Percentiles rank a stretch among this genome's conserved stretches.
Conservation (phyloP, 2,329 filamentous ascomycete species). For the Falciphora oryzae region DNA sequence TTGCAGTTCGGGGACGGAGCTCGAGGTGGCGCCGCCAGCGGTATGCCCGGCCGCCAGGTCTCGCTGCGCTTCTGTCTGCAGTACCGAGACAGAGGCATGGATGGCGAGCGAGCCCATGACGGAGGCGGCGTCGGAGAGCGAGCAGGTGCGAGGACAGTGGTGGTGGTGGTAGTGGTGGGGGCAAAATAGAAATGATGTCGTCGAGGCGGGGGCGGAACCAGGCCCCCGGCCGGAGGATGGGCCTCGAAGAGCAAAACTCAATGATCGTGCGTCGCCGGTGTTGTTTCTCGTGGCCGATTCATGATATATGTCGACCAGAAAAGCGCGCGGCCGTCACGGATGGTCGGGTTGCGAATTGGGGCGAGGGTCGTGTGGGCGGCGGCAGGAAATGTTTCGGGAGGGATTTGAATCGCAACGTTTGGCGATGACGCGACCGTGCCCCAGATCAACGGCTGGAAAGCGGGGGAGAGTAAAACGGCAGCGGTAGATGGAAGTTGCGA, state of each 20-base stretch:
- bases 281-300: conserved; percentile 2
- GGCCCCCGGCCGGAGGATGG: conserved; percentile 1
- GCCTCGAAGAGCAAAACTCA: conserved; percentile 2
- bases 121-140: conserved; percentile 5
- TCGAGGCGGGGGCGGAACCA: conserved; percentile 3
- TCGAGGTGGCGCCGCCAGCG: conserved; percentile 4
- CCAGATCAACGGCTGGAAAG: too few relatives aligned
- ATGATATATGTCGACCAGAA: conserved; percentile 3
- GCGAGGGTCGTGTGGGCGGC: not conserved
- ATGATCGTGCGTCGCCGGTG: conserved; percentile 2
- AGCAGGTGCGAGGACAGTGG: not conserved
- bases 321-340: not conserved
- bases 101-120: conserved; percentile 21
- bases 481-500: not conserved
- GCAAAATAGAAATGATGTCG: not conserved
- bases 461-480: not conserved
- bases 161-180: not conserved
- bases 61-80: conserved; percentile 10
- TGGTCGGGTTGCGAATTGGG: not conserved
- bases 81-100: conserved; percentile 10
- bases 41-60: conserved; percentile 12
- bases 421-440: not conserved
- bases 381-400: not conserved
- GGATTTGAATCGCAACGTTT: not conserved
- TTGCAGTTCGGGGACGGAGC: conserved; percentile 29